These are phyloP conservation scores for Lentinula aciculospora DNA, from an alignment of 768 basidiomycete species.

Conservation along the genomic window DNA sequence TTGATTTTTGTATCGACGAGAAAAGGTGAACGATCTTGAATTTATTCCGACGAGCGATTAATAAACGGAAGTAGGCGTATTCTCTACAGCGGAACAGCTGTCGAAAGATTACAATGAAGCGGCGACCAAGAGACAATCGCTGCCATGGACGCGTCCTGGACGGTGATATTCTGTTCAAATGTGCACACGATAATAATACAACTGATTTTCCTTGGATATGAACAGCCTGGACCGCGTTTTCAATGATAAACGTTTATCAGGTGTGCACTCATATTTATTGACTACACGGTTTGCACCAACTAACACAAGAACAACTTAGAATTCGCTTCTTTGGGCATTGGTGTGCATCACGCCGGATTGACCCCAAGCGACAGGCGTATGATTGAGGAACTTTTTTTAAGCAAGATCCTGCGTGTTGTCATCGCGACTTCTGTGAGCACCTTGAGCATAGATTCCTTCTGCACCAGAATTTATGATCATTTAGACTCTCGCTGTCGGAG, in stretches of 20 bases:
- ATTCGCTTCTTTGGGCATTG: conserved; percentile 70
- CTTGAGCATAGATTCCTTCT: background rate
- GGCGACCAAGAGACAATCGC: conserved; percentile 33
- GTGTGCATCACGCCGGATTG: conserved; percentile 90
- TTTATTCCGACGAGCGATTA: background rate
- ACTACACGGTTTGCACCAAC: no score
- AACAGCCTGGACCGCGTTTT: conserved; percentile 53
- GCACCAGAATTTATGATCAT: conserved; percentile 11
- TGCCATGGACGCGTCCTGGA: conserved; percentile 68
- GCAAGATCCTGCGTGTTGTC: conserved; percentile 58
- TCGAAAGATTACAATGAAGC: conserved; percentile 63
- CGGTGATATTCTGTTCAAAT: conserved; percentile 33
- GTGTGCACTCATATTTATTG: conserved; percentile 27
- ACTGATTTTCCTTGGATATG: background rate
- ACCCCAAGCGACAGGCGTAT: conserved; percentile 62
- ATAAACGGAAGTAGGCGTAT: conserved; percentile 34
- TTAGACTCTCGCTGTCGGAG: conserved; percentile 92
- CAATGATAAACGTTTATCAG: conserved; percentile 60
- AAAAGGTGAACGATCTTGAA: conserved; percentile 46
- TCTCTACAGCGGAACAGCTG: conserved; percentile 73
- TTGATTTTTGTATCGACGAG: conserved; percentile 87
- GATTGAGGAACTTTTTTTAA: conserved; percentile 70
- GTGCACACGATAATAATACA: background rate
- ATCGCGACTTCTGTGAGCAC: conserved; percentile 76
- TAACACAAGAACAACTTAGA: conserved; percentile 25